Conservation (phyloP, 2,329 filamentous ascomycete species). For the Stagonosporopsis tanaceti region DNA sequence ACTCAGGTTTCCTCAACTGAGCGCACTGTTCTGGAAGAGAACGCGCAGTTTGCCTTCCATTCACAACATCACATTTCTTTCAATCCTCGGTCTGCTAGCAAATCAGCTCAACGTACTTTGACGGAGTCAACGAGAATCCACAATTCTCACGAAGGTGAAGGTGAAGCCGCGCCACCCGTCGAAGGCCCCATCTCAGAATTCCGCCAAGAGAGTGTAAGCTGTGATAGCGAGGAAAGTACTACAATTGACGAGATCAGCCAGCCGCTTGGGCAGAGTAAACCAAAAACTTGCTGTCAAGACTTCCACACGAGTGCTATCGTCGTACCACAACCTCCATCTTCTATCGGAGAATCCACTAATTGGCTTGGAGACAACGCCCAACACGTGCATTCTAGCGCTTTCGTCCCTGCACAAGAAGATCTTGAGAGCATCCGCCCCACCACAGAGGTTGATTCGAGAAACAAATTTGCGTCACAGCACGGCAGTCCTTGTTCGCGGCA, state of each 20-base stretch:
- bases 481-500: slow-evolving; percentile 33
- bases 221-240: slow-evolving; percentile 12
- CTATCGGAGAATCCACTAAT: slow-evolving; percentile 7
- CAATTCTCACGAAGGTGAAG: not conserved
- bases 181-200: not conserved
- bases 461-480: not conserved
- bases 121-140: not conserved
- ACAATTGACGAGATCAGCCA: slow-evolving; percentile 17
- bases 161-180: not conserved
- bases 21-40: slow-evolving; percentile 17
- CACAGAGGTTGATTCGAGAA: slow-evolving; percentile 19
- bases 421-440: slow-evolving; percentile 27
- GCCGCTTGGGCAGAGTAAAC: not conserved
- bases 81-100: not conserved
- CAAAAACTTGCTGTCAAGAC: not conserved
- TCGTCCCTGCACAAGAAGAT: slow-evolving; percentile 31
- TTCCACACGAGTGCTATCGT: not conserved
- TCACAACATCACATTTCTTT: slow-evolving; percentile 18
- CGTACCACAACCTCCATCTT: slow-evolving; percentile 4
- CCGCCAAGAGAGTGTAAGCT: not conserved
- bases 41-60: slow-evolving; percentile 24
- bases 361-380: slow-evolving; percentile 39
- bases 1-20: slow-evolving; percentile 8
- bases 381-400: slow-evolving; percentile 23
- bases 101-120: not conserved